phyloP scores from a whole-genome alignment of 2,329 filamentous ascomycete genomes.

The Ascochyta clinopodiicola region DNA sequence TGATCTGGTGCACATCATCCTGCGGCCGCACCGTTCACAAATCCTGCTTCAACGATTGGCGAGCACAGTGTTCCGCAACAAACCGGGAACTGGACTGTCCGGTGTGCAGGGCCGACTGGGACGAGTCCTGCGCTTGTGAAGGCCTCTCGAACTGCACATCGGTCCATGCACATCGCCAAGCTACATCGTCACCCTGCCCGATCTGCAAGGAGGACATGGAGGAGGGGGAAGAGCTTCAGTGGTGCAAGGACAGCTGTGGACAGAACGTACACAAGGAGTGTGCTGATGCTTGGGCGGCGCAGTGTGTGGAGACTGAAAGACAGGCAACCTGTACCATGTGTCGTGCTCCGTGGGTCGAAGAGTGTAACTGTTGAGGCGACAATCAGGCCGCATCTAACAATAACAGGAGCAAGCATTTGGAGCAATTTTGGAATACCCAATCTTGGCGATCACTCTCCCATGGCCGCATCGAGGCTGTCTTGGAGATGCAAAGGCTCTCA shows the following conservation, averaged over 20 bases:
- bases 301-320: background rate
- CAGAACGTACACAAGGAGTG: conserved; percentile 24
- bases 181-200: conserved; percentile 1
- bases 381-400: too few species aligned
- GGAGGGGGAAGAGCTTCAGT: background rate
- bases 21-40: conserved; percentile 26
- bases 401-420: too few species aligned
- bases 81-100: conserved; percentile 8
- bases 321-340: conserved; percentile 11
- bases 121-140: conserved; percentile 9
- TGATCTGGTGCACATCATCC: conserved; percentile 27
- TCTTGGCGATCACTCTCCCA: too few species aligned
- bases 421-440: too few species aligned
- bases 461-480: too few species aligned
- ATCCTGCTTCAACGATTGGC: conserved; percentile 25
- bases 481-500: too few species aligned
- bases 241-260: conserved; percentile 27
- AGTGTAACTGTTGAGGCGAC: conserved; percentile 2
- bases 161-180: conserved; percentile 1
- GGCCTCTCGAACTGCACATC: background rate
- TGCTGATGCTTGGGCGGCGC: conserved; percentile 17
- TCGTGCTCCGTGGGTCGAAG: conserved; percentile 9
- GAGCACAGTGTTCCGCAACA: background rate
- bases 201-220: conserved; percentile 7
- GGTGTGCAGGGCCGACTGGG: conserved; percentile 25